Evolutionary conservation across 2,329 filamentous ascomycete genomes (phyloP).

Genomic region (Monilinia polystroma): DNA sequence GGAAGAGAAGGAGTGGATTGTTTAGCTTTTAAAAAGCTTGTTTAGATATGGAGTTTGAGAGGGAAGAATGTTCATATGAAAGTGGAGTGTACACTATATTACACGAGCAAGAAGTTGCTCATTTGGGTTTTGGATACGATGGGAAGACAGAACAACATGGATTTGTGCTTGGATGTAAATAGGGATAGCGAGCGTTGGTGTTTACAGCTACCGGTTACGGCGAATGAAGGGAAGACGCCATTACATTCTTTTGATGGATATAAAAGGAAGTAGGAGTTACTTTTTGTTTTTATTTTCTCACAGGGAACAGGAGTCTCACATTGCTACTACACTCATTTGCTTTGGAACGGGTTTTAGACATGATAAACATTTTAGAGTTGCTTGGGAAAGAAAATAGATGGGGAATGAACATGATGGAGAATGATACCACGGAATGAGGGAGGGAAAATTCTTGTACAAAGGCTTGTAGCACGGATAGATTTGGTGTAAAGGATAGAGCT

Average conservation of each 20-base stretch:
- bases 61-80: not conserved
- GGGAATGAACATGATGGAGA: conserved; percentile 7
- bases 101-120: not conserved
- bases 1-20: conserved; percentile 44
- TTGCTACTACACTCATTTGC: conserved; percentile 2
- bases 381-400: conserved; percentile 5
- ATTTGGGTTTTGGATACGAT: not conserved
- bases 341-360: not conserved
- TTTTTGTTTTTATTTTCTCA: not conserved
- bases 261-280: not conserved
- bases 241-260: conserved; percentile 4
- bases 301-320: not conserved
- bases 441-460: conserved; percentile 7
- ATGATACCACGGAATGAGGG: conserved; percentile 15
- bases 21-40: conserved; percentile 42
- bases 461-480: not conserved
- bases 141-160: conserved; percentile 4
- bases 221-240: conserved; percentile 6
- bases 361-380: conserved; percentile 6
- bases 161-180: not conserved
- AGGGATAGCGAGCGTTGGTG: conserved; percentile 1
- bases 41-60: not conserved
- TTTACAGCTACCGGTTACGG: conserved; percentile 1
- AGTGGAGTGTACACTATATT: not conserved
- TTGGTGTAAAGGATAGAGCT: not conserved